Base-by-base conservation (phyloP, 163 green algal species). In the Volvox carteri region DNA sequence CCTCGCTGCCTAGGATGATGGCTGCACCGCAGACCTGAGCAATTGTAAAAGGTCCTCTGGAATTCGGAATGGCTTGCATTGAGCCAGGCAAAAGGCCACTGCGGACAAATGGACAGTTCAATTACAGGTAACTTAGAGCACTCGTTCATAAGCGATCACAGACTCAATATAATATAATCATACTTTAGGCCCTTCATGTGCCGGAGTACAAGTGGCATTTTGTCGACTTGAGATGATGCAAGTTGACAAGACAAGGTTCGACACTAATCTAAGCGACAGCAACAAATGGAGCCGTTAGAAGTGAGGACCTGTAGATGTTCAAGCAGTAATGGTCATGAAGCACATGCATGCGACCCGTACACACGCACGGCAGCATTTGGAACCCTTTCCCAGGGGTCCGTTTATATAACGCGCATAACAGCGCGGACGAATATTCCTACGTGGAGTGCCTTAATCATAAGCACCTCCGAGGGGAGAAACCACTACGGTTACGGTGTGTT, bases 151-250 rank as follows among this genome's bases (percentile, higher is more conserved):
- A 48, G 18, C 8, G 33, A 75, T 75, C 33, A 73, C 8, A 73
- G 8, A 4, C 37, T 72, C 11, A 75, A 44, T 75, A 75, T 48
- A n/a, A 12, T 35, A 58, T 1, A 8, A 0, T 58, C 79, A 28
- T 54, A 87, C 79, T 87, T 87, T 21, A 87, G 79, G 30, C 79
- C 79, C 30, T 52, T 68, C 37, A 87, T 78, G 33, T 87, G 79
- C 30, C 79, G 42, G 5, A 87, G 60, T 1, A 48, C 44, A 4
- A 87, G 79, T 30, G 60, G 60, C 79, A 87, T 87, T 42, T 8
- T 85, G 39, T 35, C n/a, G n/a, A n/a, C n/a, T n/a, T n/a, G n/a
- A n/a, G n/a, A n/a, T 75, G 16, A 39, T 39, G 7, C 4, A 65
- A 65, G 25, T 23, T 65, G 5, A 12, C 54, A 65, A 65, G 54